Percentiles rank a stretch among this genome's conserved stretches.
phyloP scores from a whole-genome alignment of 345 rosid species.

The thale cress (Arabidopsis thaliana) region DNA sequence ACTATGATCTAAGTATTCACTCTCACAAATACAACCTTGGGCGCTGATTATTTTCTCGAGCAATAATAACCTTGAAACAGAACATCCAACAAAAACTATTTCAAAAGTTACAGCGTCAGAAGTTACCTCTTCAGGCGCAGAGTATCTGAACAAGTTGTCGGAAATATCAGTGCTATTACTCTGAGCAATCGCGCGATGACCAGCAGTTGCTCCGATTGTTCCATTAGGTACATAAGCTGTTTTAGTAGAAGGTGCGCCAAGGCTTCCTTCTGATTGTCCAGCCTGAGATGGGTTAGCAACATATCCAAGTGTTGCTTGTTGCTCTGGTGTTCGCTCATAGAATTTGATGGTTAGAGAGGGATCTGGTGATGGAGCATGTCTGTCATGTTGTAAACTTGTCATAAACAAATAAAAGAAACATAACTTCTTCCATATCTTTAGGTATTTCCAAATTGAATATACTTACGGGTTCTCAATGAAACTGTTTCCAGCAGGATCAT shows the following conservation, averaged over 20 bases:
- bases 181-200: constrained; percentile 90
- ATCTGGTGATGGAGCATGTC: constrained; percentile 88
- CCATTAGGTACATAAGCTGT: constrained; percentile 63
- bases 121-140: constrained; percentile 91
- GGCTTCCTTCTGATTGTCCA: constrained; percentile 47
- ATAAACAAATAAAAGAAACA: constrained; percentile 12
- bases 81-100: not conserved
- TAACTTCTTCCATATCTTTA: not conserved
- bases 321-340: constrained; percentile 87
- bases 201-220: constrained; percentile 80
- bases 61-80: not conserved
- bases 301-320: constrained; percentile 81
- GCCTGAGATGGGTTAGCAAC: constrained; percentile 57
- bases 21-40: not conserved
- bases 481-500: constrained; percentile 97
- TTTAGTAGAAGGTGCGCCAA: constrained; percentile 45
- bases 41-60: not conserved
- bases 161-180: constrained; percentile 80
- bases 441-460: not conserved
- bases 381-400: constrained; percentile 41
- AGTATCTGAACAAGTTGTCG: constrained; percentile 74
- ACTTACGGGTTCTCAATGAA: constrained; percentile 95
- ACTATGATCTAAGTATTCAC: not conserved
- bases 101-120: not conserved
- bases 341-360: constrained; percentile 74